phyloP scores from a whole-genome alignment of 768 basidiomycete species.

The Phaeotremella skinneri region DNA sequence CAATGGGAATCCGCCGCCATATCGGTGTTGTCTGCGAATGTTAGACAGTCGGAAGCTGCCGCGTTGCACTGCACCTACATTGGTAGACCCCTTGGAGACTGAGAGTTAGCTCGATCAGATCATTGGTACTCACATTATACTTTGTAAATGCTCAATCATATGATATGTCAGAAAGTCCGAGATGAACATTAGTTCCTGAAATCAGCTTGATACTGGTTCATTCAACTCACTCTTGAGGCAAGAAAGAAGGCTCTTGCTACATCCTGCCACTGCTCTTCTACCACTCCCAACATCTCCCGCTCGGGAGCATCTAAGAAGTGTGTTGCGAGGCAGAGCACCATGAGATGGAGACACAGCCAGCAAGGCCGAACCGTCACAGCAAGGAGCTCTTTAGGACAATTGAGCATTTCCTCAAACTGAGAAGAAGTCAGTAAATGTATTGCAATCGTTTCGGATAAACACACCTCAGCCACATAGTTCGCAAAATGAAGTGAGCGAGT shows the following conservation, averaged over 20 bases:
- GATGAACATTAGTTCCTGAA: constrained; percentile 2
- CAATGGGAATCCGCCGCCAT: constrained; percentile 6
- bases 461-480: constrained; percentile 5
- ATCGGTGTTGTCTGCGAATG: constrained; percentile 6
- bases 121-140: constrained; percentile 1
- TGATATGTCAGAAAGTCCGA: constrained; percentile 7
- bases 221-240: constrained; percentile 6
- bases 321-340: constrained; percentile 3
- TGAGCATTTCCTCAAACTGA: constrained; percentile 4
- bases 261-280: constrained; percentile 9
- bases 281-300: neutral
- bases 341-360: constrained; percentile 2
- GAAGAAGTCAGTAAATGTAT: neutral
- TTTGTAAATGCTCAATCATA: constrained; percentile 4
- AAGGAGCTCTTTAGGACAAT: neutral
- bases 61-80: neutral
- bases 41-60: neutral
- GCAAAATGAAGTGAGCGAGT: constrained; percentile 5
- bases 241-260: constrained; percentile 3
- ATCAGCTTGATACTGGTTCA: neutral
- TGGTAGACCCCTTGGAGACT: constrained; percentile 10
- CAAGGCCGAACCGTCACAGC: neutral
- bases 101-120: neutral
- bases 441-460: neutral
- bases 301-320: constrained; percentile 1